Evolutionary conservation across 2,329 filamentous ascomycete genomes (phyloP).

Genomic region (Fusarium sp.): DNA sequence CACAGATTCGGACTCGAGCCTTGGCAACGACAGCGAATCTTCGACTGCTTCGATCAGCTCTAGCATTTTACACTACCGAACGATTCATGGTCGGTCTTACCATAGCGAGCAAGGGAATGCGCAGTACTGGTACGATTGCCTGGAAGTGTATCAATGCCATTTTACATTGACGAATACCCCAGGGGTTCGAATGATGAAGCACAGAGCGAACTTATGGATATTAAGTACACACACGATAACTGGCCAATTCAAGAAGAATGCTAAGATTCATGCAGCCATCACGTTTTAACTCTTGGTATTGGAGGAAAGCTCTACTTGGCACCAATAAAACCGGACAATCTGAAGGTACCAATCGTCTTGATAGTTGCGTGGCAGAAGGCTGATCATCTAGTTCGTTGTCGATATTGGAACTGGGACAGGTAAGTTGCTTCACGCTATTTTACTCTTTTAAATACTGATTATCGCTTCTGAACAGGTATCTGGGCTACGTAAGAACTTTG

Average conservation of each 20-base stretch:
- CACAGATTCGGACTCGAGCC: background rate
- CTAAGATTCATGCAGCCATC: background rate
- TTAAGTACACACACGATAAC: background rate
- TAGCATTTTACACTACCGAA: constrained; percentile 1
- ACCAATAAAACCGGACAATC: background rate
- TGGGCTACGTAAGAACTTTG: background rate
- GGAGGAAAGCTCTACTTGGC: constrained; percentile 1
- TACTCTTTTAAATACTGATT: background rate
- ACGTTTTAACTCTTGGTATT: background rate
- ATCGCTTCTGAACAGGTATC: background rate
- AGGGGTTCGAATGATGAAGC: background rate
- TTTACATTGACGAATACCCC: background rate
- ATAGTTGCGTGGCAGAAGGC: background rate
- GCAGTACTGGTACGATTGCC: background rate
- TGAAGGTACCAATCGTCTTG: background rate
- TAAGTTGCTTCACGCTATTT: background rate
- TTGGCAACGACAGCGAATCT: background rate
- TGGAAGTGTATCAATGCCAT: rapidly evolving
- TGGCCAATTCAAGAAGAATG: rapidly evolving
- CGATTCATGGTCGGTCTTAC: background rate
- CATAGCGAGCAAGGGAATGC: constrained; percentile 1
- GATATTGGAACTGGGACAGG: constrained; percentile 1
- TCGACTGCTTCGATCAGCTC: background rate
- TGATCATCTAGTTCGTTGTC: background rate
- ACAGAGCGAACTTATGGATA: background rate